Percentiles rank a stretch among this genome's conserved stretches.
phyloP scores from a whole-genome alignment of 805 yeast genomes.

The Maudiozyma barnettii region DNA sequence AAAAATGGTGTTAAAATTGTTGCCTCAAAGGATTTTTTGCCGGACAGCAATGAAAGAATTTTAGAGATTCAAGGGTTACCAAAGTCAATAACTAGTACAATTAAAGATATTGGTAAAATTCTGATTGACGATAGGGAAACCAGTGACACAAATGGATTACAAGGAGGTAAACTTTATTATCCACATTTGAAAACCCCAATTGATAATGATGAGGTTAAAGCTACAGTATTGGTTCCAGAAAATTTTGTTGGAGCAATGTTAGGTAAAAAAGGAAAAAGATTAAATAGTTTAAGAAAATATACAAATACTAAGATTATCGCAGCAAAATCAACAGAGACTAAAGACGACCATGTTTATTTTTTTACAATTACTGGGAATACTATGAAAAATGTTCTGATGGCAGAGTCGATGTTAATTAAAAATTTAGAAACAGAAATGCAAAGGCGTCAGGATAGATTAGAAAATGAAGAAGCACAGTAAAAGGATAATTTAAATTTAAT shows the following conservation, averaged over 20 bases:
- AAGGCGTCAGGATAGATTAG: slow-evolving; percentile 32
- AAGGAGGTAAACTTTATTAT: slow-evolving; percentile 40
- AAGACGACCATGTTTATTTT: slow-evolving; percentile 30
- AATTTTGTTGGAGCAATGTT: slow-evolving; percentile 83
- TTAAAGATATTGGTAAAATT: slow-evolving; percentile 41
- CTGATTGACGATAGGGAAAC: slow-evolving; percentile 19
- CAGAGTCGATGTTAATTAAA: slow-evolving; percentile 47
- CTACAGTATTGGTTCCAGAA: slow-evolving; percentile 45
- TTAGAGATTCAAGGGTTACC: slow-evolving; percentile 82
- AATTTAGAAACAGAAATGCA: slow-evolving; percentile 51
- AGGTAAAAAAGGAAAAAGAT: slow-evolving; percentile 77
- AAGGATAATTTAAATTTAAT: not conserved
- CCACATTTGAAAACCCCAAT: slow-evolving; percentile 42
- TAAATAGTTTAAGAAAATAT: slow-evolving; percentile 71
- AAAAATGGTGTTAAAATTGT: slow-evolving; percentile 65
- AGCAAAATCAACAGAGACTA: slow-evolving; percentile 7
- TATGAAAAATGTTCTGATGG: slow-evolving; percentile 41
- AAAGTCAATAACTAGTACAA: slow-evolving; percentile 49
- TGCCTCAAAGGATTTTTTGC: slow-evolving; percentile 75
- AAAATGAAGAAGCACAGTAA: slow-evolving; percentile 1
- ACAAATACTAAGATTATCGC: slow-evolving; percentile 66
- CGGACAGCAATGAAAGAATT: slow-evolving; percentile 73
- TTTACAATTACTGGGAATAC: slow-evolving; percentile 59
- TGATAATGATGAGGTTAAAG: slow-evolving; percentile 10
- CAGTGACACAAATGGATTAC: slow-evolving; percentile 3